Base-by-base conservation (phyloP, 805 yeast genomes). In the Kluyveromyces dobzhanskii region DNA sequence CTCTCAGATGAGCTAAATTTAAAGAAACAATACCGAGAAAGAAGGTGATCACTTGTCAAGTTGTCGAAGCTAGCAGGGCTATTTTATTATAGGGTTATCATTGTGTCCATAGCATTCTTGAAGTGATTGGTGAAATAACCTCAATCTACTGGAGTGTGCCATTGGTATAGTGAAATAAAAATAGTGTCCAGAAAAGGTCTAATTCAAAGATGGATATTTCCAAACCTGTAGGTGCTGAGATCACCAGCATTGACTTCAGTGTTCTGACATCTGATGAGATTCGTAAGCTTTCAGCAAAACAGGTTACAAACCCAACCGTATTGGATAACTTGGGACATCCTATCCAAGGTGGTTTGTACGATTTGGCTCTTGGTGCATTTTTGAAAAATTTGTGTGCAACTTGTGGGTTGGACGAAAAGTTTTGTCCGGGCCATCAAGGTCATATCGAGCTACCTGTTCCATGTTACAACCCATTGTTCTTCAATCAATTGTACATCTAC, bases 381-480 rank as follows among this genome's bases (percentile, higher is more conserved):
- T 68, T 86, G 45, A 74, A 80, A 55, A 85, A 90, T 59, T 70
- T 84, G 42, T 87, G 99, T 75, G 73, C 92, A 17, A 90, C 97
- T 1, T 92, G 99, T 74, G 96, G 97, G 14, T 70, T 90, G 45
- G 95, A 88, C 59, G 97, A 90, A 50, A 78, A 82, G 56, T 80
- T 76, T 51, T 92, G 99, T 67, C 97, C 97, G 3, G 99, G 99
- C 34, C 99, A 92, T 62, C 86, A 87, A 62, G 99, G 99, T 44
- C 98, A 92, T 62, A 87, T 92, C 47, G 97, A 90, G 60, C 72
- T 92, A 47, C 99, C 99, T 4, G 80, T 87, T 30, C 95, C 97
- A 3, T 94, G 85, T 32, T 92, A 86, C 69, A 90, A 86, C 59
- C 97, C 99, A 14, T 65, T 92, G 50, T 92, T 94, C 56, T 92